Evolutionary conservation across 1,284 basidiomycete species (phyloP).

Genomic region (Puccinia brachypodii): DNA sequence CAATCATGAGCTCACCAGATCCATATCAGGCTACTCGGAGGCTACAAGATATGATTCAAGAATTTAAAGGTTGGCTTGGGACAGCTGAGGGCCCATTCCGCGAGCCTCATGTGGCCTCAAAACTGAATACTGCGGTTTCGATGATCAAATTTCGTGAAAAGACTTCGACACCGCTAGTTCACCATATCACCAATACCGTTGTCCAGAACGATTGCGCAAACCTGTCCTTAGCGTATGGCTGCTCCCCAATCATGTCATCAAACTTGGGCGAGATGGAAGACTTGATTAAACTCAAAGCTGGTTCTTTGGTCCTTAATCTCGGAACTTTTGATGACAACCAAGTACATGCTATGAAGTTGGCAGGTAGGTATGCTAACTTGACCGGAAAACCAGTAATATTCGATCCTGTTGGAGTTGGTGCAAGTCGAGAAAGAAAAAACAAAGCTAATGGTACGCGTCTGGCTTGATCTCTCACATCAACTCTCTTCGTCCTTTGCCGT

Average conservation of each 20-base stretch:
- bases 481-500: not conserved
- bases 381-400: constrained; percentile 79
- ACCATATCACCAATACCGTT: constrained; percentile 77
- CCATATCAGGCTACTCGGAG: constrained; percentile 65
- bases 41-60: constrained; percentile 56
- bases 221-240: constrained; percentile 81
- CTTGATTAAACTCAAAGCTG: constrained; percentile 2
- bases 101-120: not conserved
- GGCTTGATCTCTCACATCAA: not conserved
- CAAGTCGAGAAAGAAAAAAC: constrained; percentile 70
- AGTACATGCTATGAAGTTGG: constrained; percentile 73
- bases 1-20: constrained; percentile 71
- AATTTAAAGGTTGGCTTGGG: constrained; percentile 55
- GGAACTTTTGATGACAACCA: constrained; percentile 72
- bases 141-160: constrained; percentile 58
- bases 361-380: constrained; percentile 71
- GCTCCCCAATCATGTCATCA: constrained; percentile 80
- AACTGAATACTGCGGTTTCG: not conserved
- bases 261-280: constrained; percentile 29
- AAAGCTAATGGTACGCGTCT: constrained; percentile 59
- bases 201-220: constrained; percentile 89
- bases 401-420: constrained; percentile 91
- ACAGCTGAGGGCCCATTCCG: not conserved
- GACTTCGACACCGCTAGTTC: constrained; percentile 65
- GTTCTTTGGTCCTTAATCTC: constrained; percentile 78